These are phyloP conservation scores for Rhodamnia argentea DNA, from an alignment of 345 rosid genomes.

Conservation along the genomic window DNA sequence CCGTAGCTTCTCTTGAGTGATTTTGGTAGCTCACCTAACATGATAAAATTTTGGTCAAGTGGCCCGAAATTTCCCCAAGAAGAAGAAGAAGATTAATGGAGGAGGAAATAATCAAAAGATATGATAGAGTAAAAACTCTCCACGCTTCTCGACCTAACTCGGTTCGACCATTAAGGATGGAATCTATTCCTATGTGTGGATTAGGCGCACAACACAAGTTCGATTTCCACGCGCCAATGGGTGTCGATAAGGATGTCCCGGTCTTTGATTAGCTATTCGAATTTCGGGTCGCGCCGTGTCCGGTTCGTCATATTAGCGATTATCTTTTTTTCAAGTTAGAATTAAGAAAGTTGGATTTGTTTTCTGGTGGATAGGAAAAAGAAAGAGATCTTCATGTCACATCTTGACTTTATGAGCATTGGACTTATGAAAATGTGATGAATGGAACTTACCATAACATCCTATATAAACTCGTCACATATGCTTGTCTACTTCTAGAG, in stretches of 20 bases:
- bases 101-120: not conserved
- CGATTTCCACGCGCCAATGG: not conserved
- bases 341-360: not conserved
- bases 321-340: not conserved
- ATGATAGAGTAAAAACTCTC: too few relatives aligned
- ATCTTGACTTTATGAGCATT: not conserved
- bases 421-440: not conserved
- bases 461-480: not conserved
- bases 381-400: not conserved
- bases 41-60: not conserved
- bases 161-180: not conserved
- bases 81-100: not conserved
- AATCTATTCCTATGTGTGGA: not conserved
- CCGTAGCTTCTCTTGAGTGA: not conserved
- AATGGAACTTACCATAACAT: not conserved
- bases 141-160: not conserved
- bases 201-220: not conserved
- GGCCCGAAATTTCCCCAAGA: not conserved
- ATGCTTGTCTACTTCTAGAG: slow-evolving; percentile 24
- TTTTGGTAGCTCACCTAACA: slow-evolving; percentile 56
- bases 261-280: not conserved
- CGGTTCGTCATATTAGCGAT: not conserved
- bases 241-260: not conserved
- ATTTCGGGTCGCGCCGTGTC: not conserved
- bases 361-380: not conserved